A percentile compares a stretch with the other conserved stretches of the same genome.
These are phyloP conservation scores for Cymodocea nodosa DNA, from an alignment of 116 monocot genomes.

Conservation along the genomic window DNA sequence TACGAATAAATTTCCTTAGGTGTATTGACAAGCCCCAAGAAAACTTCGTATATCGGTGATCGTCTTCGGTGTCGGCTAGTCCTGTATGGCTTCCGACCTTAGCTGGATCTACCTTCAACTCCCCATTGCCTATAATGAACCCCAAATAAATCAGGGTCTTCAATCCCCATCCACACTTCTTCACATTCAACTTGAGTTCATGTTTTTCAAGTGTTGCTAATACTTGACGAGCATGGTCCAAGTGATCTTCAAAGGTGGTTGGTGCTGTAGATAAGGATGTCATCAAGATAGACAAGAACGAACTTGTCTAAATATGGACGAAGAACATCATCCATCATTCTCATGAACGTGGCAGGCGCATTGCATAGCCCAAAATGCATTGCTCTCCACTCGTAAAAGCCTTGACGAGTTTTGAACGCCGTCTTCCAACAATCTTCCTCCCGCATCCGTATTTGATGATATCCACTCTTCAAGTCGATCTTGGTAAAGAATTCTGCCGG, in stretches of 20 bases:
- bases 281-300: conserved; percentile 2
- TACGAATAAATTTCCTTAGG: neutral
- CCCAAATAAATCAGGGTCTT: neutral
- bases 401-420: too few relatives aligned
- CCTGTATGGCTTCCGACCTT: neutral
- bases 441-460: too few relatives aligned
- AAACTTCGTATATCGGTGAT: neutral
- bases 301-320: neutral
- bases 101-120: neutral
- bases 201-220: neutral
- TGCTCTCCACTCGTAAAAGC: too few relatives aligned
- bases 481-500: too few relatives aligned
- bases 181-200: neutral
- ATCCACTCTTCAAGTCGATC: too few relatives aligned
- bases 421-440: too few relatives aligned
- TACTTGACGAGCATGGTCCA: neutral
- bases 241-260: neutral
- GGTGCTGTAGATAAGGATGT: conserved; percentile 1
- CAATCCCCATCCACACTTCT: neutral
- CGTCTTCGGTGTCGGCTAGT: neutral
- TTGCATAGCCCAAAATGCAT: too few relatives aligned
- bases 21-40: conserved; percentile 3
- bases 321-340: neutral
- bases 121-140: neutral
- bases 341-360: too few relatives aligned